A percentile compares a stretch with the other conserved stretches of the same genome.
phyloP scores from a whole-genome alignment of 164 flowering plant genomes.

The Brasenia schreberi region DNA sequence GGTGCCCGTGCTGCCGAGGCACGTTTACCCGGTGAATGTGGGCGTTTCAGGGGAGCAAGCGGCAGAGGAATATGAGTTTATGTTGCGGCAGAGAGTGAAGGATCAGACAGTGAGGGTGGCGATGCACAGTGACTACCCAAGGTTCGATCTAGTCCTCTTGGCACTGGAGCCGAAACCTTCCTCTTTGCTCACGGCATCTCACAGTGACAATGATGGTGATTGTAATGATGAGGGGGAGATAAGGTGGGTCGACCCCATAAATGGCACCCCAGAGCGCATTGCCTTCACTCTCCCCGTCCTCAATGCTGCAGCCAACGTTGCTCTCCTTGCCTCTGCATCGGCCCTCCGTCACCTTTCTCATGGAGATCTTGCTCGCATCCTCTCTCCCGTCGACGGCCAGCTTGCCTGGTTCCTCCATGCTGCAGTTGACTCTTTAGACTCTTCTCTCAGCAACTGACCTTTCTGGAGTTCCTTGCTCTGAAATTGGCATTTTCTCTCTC shows the following conservation, averaged over 20 bases:
- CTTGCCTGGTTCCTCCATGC: slow-evolving; percentile 23
- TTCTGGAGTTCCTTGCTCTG: too few species aligned
- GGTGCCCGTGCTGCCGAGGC: slow-evolving; percentile 21
- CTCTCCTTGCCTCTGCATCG: slow-evolving; percentile 15
- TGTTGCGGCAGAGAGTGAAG: slow-evolving; percentile 25
- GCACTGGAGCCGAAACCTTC: slow-evolving; percentile 17
- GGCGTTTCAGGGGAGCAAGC: slow-evolving; percentile 20
- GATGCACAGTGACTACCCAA: slow-evolving; percentile 19
- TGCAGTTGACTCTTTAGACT: not conserved
- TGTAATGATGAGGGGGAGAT: too few species aligned
- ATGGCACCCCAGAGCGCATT: slow-evolving; percentile 13
- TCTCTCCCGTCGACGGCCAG: slow-evolving; percentile 12
- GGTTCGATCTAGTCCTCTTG: slow-evolving; percentile 21
- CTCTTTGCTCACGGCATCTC: slow-evolving; percentile 10
- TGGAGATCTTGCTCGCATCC: slow-evolving; percentile 14
- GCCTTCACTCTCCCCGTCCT: slow-evolving; percentile 26
- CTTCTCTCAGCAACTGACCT: too few species aligned
- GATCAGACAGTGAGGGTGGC: slow-evolving; percentile 24
- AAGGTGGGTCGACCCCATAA: slow-evolving; percentile 15
- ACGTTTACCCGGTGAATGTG: slow-evolving; percentile 19
- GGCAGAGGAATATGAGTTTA: slow-evolving; percentile 27
- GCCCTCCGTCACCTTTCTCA: slow-evolving; percentile 7
- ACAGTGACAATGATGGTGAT: too few species aligned
- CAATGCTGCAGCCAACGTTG: slow-evolving; percentile 24
- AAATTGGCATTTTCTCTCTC: too few species aligned